Conservation (phyloP, 2,329 filamentous ascomycete species). For the Neurospora sp. region DNA sequence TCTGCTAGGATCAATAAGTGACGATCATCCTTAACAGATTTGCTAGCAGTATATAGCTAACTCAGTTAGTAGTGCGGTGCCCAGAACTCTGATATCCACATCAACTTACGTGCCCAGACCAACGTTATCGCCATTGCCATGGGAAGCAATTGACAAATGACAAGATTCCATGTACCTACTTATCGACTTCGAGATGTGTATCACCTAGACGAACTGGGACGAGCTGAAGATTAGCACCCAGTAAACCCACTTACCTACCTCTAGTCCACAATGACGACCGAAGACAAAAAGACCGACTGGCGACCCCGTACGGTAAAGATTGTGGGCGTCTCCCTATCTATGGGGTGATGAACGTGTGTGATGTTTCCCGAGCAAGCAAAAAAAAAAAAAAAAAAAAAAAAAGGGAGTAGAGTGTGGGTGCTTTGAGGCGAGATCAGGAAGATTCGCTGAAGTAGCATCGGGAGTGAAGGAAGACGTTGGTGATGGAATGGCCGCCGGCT, state of each 20-base stretch:
- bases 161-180: background rate
- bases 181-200: background rate
- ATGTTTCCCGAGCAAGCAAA: background rate
- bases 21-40: background rate
- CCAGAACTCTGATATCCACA: background rate
- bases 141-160: background rate
- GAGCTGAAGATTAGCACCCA: background rate
- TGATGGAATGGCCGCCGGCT: background rate
- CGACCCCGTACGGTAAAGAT: no score
- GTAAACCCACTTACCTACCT: background rate
- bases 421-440: background rate
- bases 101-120: background rate
- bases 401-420: background rate
- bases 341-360: background rate
- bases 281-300: background rate
- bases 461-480: background rate
- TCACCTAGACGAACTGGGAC: background rate
- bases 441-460: background rate
- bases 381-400: background rate
- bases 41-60: background rate
- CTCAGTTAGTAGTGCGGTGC: background rate
- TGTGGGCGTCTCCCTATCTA: background rate
- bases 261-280: background rate
- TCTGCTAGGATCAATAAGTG: background rate
- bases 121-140: background rate